A percentile compares a stretch with the other conserved stretches of the same genome.
Conservation (phyloP, 1,139 yeast genomes). For the Taphrina flavorubra region DNA sequence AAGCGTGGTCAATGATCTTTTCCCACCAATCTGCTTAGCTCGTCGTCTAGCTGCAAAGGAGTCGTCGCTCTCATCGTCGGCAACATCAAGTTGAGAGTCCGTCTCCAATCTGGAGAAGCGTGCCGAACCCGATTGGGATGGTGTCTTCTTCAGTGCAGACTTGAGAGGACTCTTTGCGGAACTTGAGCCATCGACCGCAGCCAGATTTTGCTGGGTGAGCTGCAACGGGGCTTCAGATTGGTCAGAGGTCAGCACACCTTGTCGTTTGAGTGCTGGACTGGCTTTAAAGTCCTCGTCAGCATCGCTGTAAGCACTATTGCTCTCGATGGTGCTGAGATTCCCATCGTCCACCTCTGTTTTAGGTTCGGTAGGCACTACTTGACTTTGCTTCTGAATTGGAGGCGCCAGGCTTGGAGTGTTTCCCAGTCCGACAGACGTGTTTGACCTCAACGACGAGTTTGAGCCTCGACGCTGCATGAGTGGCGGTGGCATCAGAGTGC, state of each 20-base stretch:
- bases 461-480: conserved; percentile 19
- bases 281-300: conserved; percentile 40
- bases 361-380: neutral
- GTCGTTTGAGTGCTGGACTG: conserved; percentile 26
- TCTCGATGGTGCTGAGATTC: conserved; percentile 31
- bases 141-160: conserved; percentile 36
- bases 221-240: conserved; percentile 1
- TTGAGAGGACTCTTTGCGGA: conserved; percentile 18
- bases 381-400: conserved; percentile 19
- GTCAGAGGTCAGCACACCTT: neutral
- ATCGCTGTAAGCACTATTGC: conserved; percentile 40
- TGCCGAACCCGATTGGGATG: conserved; percentile 30
- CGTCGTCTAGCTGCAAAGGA: conserved; percentile 35
- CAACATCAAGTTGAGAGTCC: conserved; percentile 36
- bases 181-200: conserved; percentile 26
- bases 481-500: conserved; percentile 22
- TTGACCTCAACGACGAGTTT: conserved; percentile 19
- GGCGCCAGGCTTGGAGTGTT: conserved; percentile 3
- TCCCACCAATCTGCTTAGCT: conserved; percentile 31
- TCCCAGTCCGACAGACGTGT: conserved; percentile 20
- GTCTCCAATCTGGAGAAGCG: conserved; percentile 29
- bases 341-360: conserved; percentile 20
- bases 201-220: conserved; percentile 35
- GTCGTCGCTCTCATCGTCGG: conserved; percentile 35
- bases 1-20: conserved; percentile 14